Evolutionary conservation across 1,139 yeast genomes (phyloP), one percentile per base, ranked within the genome.

Genomic region (Meyerozyma athensensis): DNA sequence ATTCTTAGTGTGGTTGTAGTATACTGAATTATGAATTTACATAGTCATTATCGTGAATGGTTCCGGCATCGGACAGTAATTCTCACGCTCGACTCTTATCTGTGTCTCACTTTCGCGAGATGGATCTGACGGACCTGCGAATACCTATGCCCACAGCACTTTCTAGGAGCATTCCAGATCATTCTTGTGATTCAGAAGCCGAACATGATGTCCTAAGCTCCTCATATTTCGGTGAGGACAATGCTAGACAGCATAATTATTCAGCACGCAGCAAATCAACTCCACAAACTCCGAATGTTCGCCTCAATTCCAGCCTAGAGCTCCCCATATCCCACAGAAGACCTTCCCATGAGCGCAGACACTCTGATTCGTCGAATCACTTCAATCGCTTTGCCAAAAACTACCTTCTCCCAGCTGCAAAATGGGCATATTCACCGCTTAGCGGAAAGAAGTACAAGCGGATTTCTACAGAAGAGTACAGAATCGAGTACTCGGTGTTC

Each of bases 401-500:
- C 21, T 52, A 55, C 39, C 44, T 61, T 22, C 49, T 56, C 4
- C 61, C 64, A 4, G 64, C 62, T 12, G 62, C 60, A 10, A 52
- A 50, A 40, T 56, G 60, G 60, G 58, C 59, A 6, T 50, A 50
- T 37, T 44, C 50, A 18, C 58, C 59, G 7, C 39, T 47, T 2
- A 32, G 49, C 9, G 43, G 43, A 33, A 34, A 36, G 13, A 42
- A 44, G 12, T 17, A 2, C 22, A 40, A 39, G 32, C 35, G 30
- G 31, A 39, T 40, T 13, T 30, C 38, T 19, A 37, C 30, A 22
- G 35, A 35, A 7, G 13, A 30, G 42, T 59, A 59, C 37, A 42
- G 36, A 14, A 59, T 60, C 23, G 65, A 60, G 34, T 60, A 60
- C 37, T 53, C 59, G 4, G 56, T 58, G 3, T 55, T 59, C 37